These are phyloP conservation scores for Tulasnella sp. DNA, from an alignment of 768 basidiomycete genomes.

Conservation along the genomic window DNA sequence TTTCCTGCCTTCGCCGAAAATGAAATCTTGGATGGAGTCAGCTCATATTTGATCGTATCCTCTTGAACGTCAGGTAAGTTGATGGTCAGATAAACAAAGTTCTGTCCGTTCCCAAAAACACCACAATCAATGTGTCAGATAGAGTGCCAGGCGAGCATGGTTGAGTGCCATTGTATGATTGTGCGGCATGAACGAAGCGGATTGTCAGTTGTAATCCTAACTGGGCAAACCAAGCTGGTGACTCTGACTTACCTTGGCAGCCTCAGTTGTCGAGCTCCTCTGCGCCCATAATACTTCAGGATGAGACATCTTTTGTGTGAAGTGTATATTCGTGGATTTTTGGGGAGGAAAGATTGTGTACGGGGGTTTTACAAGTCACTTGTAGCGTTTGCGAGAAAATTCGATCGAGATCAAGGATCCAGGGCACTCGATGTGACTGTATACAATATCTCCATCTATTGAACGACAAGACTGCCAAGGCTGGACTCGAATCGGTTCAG, in stretches of 20 bases:
- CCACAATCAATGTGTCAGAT: background rate
- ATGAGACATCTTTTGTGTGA: slow-evolving; percentile 30
- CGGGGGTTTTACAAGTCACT: too few relatives aligned
- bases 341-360: background rate
- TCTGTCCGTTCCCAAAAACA: too few relatives aligned
- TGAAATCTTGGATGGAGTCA: slow-evolving; percentile 46
- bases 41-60: slow-evolving; percentile 43
- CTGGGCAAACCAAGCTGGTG: background rate
- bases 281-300: slow-evolving; percentile 96
- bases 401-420: too few relatives aligned
- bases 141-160: background rate
- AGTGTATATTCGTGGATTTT: background rate
- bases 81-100: slow-evolving; percentile 73
- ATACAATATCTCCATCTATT: too few relatives aligned
- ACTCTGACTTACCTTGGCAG: slow-evolving; percentile 50
- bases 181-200: background rate
- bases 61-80: slow-evolving; percentile 66
- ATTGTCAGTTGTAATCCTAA: background rate
- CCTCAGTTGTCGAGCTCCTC: slow-evolving; percentile 55
- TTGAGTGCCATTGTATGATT: background rate
- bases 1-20: slow-evolving; percentile 56
- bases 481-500: too few relatives aligned
- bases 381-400: too few relatives aligned
- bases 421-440: too few relatives aligned
- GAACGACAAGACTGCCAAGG: too few relatives aligned